Conservation (phyloP, 768 basidiomycete genomes). For the Nevesoporus exiguus region DNA sequence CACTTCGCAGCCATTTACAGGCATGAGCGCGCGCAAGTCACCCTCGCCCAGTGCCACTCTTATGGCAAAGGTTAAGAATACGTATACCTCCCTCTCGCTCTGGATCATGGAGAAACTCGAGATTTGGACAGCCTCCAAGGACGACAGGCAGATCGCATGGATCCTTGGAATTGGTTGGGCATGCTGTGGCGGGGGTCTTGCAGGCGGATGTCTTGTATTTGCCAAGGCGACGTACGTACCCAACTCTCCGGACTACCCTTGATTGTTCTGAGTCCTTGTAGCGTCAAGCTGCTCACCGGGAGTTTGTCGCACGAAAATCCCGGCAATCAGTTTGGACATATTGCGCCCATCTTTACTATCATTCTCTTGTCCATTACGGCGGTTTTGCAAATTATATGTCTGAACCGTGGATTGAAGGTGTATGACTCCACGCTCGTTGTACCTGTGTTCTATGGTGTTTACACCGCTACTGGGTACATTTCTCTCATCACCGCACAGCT, state of each 20-base stretch:
- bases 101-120: conserved; percentile 65
- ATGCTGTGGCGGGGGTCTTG: conserved; percentile 86
- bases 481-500: background rate
- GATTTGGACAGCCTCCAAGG: conserved; percentile 69
- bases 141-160: conserved; percentile 86
- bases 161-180: conserved; percentile 93
- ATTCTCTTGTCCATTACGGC: conserved; percentile 64
- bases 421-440: conserved; percentile 92
- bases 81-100: conserved; percentile 46
- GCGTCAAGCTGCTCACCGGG: conserved; percentile 78
- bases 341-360: conserved; percentile 75
- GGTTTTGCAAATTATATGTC: conserved; percentile 85
- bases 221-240: conserved; percentile 43
- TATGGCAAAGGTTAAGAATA: conserved; percentile 33
- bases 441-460: conserved; percentile 92
- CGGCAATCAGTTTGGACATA: conserved; percentile 84
- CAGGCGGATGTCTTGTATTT: conserved; percentile 87
- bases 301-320: conserved; percentile 75
- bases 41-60: conserved; percentile 21
- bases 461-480: conserved; percentile 74
- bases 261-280: conserved; percentile 27
- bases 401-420: conserved; percentile 85
- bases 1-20: conserved; percentile 51
- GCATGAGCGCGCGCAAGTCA: conserved; percentile 34
- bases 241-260: background rate